phyloP scores from a whole-genome alignment of 306 rosid species.

The Cucurbita maxima region DNA sequence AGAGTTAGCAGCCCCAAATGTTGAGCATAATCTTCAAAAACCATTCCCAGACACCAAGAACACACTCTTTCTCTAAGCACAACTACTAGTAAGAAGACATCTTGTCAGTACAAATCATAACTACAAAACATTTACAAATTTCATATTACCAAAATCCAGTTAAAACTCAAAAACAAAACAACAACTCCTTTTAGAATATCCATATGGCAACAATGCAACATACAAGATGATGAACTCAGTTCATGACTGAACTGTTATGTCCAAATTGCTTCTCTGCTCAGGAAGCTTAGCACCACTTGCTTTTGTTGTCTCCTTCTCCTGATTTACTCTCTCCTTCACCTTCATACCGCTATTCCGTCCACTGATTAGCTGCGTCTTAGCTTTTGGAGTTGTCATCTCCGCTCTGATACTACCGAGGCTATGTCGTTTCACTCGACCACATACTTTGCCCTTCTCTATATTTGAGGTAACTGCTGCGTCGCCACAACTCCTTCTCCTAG shows the following conservation, averaged over 20 bases:
- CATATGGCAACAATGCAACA: not conserved
- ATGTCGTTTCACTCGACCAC: slow-evolving; percentile 39
- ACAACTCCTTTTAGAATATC: slow-evolving; percentile 1
- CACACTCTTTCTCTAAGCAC: not conserved
- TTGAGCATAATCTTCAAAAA: not conserved
- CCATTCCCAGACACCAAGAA: not conserved
- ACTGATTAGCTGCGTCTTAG: slow-evolving; percentile 16
- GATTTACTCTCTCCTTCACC: slow-evolving; percentile 32
- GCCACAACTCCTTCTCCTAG: slow-evolving; percentile 76
- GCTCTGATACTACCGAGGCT: slow-evolving; percentile 34
- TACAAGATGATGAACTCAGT: slow-evolving; percentile 3
- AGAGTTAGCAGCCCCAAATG: no score
- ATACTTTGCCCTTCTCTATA: slow-evolving; percentile 14
- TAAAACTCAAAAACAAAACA: not conserved
- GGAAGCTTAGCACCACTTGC: slow-evolving; percentile 26
- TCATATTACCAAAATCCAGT: slow-evolving; percentile 11
- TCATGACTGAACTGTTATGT: slow-evolving; percentile 55
- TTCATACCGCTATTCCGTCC: slow-evolving; percentile 24
- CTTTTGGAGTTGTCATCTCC: slow-evolving; percentile 18
- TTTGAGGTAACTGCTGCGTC: slow-evolving; percentile 37
- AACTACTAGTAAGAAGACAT: not conserved
- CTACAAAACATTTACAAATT: slow-evolving; percentile 9
- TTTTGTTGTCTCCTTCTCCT: slow-evolving; percentile 31
- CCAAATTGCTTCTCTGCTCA: slow-evolving; percentile 38
- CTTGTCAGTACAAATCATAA: not conserved